These are phyloP conservation scores for Alternaria sp. DNA, from an alignment of 2,329 filamentous ascomycete genomes.

Conservation along the genomic window DNA sequence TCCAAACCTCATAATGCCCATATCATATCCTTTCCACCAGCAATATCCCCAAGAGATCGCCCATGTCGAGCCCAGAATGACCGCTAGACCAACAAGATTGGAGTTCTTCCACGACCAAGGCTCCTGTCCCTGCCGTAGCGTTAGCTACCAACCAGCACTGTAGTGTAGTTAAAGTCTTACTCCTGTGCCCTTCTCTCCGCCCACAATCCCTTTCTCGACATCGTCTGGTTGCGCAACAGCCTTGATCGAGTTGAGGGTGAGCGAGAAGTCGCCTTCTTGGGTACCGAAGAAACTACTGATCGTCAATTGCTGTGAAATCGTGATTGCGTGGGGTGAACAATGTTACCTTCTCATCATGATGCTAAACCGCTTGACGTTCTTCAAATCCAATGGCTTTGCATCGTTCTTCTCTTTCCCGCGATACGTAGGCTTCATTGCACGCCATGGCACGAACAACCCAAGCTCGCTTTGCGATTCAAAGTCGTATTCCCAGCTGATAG, in stretches of 20 bases:
- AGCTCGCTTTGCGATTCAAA: constrained; percentile 25
- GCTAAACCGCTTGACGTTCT: constrained; percentile 69
- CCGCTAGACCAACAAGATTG: constrained; percentile 30
- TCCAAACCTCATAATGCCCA: constrained; percentile 27
- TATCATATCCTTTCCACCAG: constrained; percentile 32
- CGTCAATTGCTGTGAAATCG: constrained; percentile 20
- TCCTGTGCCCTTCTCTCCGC: not conserved
- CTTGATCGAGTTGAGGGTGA: constrained; percentile 63
- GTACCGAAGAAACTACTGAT: constrained; percentile 72
- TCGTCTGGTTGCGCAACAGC: constrained; percentile 46
- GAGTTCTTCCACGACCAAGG: constrained; percentile 36
- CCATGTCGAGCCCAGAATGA: constrained; percentile 31
- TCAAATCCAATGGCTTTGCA: constrained; percentile 64
- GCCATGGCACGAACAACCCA: constrained; percentile 66
- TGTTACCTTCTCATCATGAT: constrained; percentile 81
- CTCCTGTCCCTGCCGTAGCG: constrained; percentile 17
- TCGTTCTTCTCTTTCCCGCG: constrained; percentile 70
- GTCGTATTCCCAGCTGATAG: constrained; percentile 71
- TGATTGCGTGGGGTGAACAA: not conserved
- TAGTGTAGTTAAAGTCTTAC: constrained; percentile 10
- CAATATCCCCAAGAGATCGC: constrained; percentile 27
- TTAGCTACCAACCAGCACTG: constrained; percentile 9
- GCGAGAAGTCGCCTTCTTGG: constrained; percentile 71
- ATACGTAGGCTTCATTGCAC: constrained; percentile 73
- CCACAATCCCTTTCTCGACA: constrained; percentile 30